Conservation (phyloP, 2,329 filamentous ascomycete genomes). For the Diaporthe vexans region DNA sequence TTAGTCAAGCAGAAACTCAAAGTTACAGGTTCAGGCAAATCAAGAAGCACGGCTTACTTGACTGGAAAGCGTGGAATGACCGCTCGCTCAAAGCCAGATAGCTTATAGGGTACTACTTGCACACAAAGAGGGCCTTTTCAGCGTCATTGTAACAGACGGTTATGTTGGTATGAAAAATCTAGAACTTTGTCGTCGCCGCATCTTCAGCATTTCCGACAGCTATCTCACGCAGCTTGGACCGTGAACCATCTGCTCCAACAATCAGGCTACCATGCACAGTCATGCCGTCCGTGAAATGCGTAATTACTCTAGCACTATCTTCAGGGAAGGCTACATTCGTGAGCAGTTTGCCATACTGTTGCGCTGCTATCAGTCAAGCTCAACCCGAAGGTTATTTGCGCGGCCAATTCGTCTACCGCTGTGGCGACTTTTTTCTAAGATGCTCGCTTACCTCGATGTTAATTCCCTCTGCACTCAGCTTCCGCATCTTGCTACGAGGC, state of each 20-base stretch:
- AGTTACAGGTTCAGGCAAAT: too few species aligned
- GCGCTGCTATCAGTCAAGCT: neutral
- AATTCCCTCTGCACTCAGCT: conserved; percentile 13
- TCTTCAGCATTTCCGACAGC: conserved; percentile 9
- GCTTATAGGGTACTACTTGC: conserved; percentile 17
- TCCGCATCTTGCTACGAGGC: conserved; percentile 18
- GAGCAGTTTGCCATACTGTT: conserved; percentile 12
- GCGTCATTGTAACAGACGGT: conserved; percentile 21
- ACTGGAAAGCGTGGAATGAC: conserved; percentile 18
- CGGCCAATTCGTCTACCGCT: too few species aligned
- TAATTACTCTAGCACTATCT: neutral
- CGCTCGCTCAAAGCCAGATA: conserved; percentile 16
- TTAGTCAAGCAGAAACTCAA: neutral
- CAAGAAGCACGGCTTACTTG: neutral
- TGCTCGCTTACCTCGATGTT: conserved; percentile 5
- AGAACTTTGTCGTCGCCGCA: conserved; percentile 13
- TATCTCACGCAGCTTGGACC: conserved; percentile 23
- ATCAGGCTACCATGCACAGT: conserved; percentile 1
- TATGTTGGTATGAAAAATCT: conserved; percentile 19
- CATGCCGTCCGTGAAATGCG: conserved; percentile 4
- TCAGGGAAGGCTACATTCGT: neutral
- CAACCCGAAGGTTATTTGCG: neutral
- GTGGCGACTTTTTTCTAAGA: neutral
- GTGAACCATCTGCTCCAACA: conserved; percentile 8
- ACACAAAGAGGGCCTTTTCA: conserved; percentile 3